Conservation (phyloP, 345 rosid species). For the Abelmoschus esculentus region DNA sequence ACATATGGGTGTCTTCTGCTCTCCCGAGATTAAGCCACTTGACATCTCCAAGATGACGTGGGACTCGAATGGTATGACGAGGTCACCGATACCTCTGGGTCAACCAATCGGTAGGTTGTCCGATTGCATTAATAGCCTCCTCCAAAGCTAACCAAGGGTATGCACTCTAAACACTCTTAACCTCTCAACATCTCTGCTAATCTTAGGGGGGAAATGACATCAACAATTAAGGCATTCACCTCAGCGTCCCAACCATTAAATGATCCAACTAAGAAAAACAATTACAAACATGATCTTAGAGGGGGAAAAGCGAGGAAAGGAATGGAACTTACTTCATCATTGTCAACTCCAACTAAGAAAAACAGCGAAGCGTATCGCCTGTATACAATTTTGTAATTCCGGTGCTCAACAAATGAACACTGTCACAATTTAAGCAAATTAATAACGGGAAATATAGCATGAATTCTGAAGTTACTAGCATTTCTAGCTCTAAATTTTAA, state of each 20-base stretch:
- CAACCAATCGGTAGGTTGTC: neutral
- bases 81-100: neutral
- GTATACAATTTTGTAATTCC: slow-evolving; percentile 92
- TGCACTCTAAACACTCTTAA: neutral
- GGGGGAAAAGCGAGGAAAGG: neutral
- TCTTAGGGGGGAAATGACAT: neutral
- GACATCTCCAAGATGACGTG: too few relatives aligned
- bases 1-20: neutral
- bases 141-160: neutral
- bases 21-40: neutral
- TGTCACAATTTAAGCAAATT: slow-evolving; percentile 16
- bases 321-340: slow-evolving; percentile 62
- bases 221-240: neutral
- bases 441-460: neutral
- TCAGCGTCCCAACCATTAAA: too few relatives aligned
- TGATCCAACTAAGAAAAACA: neutral
- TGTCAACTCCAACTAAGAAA: slow-evolving; percentile 94
- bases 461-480: neutral
- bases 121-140: neutral
- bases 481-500: neutral
- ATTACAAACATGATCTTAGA: neutral
- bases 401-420: slow-evolving; percentile 99
- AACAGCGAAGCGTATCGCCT: slow-evolving; percentile 91
- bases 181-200: neutral
- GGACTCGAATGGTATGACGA: neutral